Evolutionary conservation across 2,329 filamentous ascomycete genomes (phyloP).

Genomic region (Colletotrichum nymphaeae): DNA sequence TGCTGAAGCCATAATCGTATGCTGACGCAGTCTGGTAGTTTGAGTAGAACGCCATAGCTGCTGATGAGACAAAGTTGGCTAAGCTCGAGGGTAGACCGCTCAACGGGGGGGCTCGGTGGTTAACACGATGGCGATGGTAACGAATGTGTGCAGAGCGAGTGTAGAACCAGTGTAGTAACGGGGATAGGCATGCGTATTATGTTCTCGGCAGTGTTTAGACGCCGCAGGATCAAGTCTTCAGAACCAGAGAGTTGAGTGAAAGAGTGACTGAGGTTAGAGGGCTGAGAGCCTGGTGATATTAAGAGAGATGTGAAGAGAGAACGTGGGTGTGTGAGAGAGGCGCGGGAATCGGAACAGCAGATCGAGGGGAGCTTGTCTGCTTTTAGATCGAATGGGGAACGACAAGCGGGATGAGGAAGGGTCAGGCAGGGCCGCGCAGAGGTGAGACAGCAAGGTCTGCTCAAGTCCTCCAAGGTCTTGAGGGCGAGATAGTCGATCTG

Average conservation of each 20-base stretch:
- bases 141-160: conserved; percentile 12
- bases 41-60: conserved; percentile 31
- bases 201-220: conserved; percentile 4
- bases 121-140: neutral
- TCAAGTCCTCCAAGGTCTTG: conserved; percentile 29
- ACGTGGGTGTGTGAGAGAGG: conserved; percentile 41
- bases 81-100: neutral
- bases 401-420: conserved; percentile 31
- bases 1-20: conserved; percentile 31
- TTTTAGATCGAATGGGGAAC: conserved; percentile 41
- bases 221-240: conserved; percentile 3
- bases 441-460: conserved; percentile 33
- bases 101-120: neutral
- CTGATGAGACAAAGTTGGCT: neutral
- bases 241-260: conserved; percentile 12
- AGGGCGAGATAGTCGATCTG: conserved; percentile 36
- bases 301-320: conserved; percentile 41
- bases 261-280: conserved; percentile 38
- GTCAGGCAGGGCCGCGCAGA: conserved; percentile 28
- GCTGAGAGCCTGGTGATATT: conserved; percentile 33
- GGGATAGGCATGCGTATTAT: conserved; percentile 7
- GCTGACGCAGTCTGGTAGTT: conserved; percentile 17
- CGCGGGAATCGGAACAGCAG: conserved; percentile 36
- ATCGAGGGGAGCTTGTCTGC: conserved; percentile 40
- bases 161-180: neutral